Percentiles rank a stretch among this genome's conserved stretches.
These are phyloP conservation scores for Leucoagaricus sp. DNA, from an alignment of 1,284 basidiomycete species.

Conservation along the genomic window DNA sequence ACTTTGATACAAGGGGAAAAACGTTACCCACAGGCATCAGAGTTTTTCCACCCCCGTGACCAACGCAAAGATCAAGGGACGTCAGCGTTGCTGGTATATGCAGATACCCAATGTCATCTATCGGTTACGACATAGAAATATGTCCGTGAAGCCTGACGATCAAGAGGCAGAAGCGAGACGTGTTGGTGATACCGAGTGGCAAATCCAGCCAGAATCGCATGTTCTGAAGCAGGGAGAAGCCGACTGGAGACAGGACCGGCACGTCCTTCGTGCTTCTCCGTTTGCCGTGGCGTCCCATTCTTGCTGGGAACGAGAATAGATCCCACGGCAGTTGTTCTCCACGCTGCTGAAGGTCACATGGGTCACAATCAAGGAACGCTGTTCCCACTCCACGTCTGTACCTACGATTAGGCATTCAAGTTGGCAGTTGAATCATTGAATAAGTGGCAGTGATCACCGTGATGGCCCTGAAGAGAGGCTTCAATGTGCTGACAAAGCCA, in stretches of 20 bases:
- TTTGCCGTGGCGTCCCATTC: neutral
- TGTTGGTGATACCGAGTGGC: neutral
- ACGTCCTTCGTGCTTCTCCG: neutral
- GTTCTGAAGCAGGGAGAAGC: neutral
- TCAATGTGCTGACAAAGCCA: too few species aligned
- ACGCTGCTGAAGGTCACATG: neutral
- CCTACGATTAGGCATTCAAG: neutral
- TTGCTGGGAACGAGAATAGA: neutral
- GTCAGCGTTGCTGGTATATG: neutral
- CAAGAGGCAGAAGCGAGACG: neutral
- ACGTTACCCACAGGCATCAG: slow-evolving; percentile 8
- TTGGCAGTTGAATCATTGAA: too few species aligned
- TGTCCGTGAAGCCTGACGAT: neutral
- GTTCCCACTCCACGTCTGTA: neutral
- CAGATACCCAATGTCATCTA: neutral
- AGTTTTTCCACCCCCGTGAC: slow-evolving; percentile 6
- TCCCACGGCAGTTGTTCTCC: neutral
- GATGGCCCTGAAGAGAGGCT: too few species aligned
- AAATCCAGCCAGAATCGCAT: neutral
- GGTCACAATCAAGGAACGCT: neutral
- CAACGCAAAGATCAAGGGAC: neutral
- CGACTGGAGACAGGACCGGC: neutral
- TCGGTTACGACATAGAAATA: neutral
- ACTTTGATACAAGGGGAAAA: neutral
- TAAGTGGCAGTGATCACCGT: too few species aligned